Percentiles rank a stretch among this genome's conserved stretches.
phyloP scores from a whole-genome alignment of 768 basidiomycete genomes.

The Hypholoma sublateritium region DNA sequence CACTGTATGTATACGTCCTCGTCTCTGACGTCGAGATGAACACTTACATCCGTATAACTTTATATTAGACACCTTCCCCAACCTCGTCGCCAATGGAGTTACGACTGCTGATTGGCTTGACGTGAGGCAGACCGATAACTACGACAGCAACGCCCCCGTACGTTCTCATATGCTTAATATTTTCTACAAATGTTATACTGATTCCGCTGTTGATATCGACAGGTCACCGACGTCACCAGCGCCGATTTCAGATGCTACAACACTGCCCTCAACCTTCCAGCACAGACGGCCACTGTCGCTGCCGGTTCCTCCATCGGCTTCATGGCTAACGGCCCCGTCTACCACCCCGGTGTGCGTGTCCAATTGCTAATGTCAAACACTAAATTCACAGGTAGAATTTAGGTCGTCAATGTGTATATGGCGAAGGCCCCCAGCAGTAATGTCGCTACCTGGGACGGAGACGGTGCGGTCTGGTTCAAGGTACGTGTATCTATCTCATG shows the following conservation, averaged over 20 bases:
- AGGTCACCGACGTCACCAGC: conserved; percentile 48
- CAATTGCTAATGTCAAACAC: too few relatives aligned
- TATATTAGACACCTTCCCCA: conserved; percentile 42
- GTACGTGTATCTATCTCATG: conserved; percentile 20
- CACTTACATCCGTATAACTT: not conserved
- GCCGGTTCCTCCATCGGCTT: conserved; percentile 24
- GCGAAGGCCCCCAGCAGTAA: conserved; percentile 29
- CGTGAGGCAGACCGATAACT: conserved; percentile 48
- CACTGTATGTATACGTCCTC: conserved; percentile 23
- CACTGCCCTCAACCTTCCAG: conserved; percentile 35
- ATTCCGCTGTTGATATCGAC: not conserved
- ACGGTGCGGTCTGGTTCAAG: conserved; percentile 50
- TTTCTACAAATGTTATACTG: not conserved
- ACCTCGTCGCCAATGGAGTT: conserved; percentile 38
- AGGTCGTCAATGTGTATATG: conserved; percentile 23
- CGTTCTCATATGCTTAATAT: not conserved
- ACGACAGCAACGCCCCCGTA: conserved; percentile 37
- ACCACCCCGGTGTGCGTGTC: conserved; percentile 19
- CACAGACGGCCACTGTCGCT: conserved; percentile 37
- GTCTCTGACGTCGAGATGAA: not conserved
- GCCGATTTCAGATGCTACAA: conserved; percentile 47
- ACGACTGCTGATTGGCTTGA: conserved; percentile 39
- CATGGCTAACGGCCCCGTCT: conserved; percentile 11
- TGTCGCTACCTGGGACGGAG: conserved; percentile 33
- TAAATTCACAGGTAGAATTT: not conserved